Evolutionary conservation across 2,329 filamentous ascomycete genomes (phyloP), one percentile per base, ranked within the genome.

Genomic region (Fusarium solani-melongenae): DNA sequence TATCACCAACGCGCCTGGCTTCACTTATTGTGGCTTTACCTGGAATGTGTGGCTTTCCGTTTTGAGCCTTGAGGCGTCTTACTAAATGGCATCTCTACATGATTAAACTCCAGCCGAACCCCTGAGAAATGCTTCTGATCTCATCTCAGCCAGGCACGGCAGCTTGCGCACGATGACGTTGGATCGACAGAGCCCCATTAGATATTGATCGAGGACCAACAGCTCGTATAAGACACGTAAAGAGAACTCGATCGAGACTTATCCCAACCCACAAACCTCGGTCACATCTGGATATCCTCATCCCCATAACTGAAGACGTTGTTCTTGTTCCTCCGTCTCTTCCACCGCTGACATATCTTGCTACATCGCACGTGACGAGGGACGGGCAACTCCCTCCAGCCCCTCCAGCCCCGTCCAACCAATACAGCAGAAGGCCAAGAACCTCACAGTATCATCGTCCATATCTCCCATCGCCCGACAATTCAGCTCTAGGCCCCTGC

Each of bases 111-210:
- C 20, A 17, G 24, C 22, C 33, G 12, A 41, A 14, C 44, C 61
- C 55, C 41, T 70, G 49, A 62, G 41, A 59, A 55, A 70, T 70
- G 62, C 31, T 41, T 46, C 41, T 58, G 66, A 70, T 70, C 31
- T 66, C 57, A 62, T 70, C 15, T 44, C 31, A 34, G 22, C 15
- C 33, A 44, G 34, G 17, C 49, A 53, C 27, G 49, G 49, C 49
- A 41, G 27, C 51, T 56, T 44, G 7, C 14, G 22, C 39, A 20
- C 29, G 31, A 74, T 73, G 71, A 74, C 71, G 71, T 74, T 44
- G 17, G 63, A 62, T 68, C 49, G 56, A 70, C 66, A 41, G 12
- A 39, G 27, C 38, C 38, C 49, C 34, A 12, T 12, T 17, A 11
- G 12, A 15, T 20, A 2, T 27, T 11, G 29, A 11, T 53, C 6